phyloP scores from a whole-genome alignment of 129 eudicot genomes.

The Saposhnikovia divaricata region DNA sequence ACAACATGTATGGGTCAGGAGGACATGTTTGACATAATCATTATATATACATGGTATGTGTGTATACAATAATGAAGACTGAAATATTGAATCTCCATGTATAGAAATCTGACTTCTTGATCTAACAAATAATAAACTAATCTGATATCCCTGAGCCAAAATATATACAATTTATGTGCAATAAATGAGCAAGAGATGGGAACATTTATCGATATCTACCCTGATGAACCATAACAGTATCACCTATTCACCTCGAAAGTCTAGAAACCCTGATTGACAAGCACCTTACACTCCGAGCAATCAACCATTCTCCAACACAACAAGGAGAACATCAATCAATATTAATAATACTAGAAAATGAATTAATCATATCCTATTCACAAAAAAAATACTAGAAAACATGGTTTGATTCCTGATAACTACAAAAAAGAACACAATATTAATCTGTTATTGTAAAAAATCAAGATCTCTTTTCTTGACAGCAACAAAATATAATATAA shows the following conservation, averaged over 20 bases:
- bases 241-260: background rate
- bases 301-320: background rate
- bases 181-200: background rate
- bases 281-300: background rate
- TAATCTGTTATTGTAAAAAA: no score
- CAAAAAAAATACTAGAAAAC: background rate
- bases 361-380: background rate
- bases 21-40: background rate
- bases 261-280: background rate
- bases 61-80: background rate
- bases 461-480: background rate
- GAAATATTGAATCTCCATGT: background rate
- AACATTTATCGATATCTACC: background rate
- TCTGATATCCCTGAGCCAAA: background rate
- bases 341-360: background rate
- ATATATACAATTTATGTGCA: background rate
- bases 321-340: background rate
- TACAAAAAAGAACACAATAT: background rate
- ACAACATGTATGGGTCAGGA: background rate
- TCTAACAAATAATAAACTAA: background rate
- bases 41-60: background rate
- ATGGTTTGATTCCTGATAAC: background rate
- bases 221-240: background rate
- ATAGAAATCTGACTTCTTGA: background rate
- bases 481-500: no score